These are phyloP conservation scores for Pseudocercospora fuligena DNA, from an alignment of 2,329 filamentous ascomycete species.

Conservation along the genomic window DNA sequence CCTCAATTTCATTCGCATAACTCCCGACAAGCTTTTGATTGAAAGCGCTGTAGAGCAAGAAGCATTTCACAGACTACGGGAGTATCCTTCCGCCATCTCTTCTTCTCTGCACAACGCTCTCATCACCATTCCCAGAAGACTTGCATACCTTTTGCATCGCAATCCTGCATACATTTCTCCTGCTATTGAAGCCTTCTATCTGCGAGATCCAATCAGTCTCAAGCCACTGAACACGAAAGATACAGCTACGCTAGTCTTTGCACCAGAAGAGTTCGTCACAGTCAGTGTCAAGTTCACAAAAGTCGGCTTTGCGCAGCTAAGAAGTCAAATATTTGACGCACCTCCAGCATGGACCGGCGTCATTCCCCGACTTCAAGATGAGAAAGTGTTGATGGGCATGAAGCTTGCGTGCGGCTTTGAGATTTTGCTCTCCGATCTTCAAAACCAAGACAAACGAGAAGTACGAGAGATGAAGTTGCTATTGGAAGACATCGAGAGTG, in stretches of 20 bases:
- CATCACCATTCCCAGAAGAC: constrained; percentile 76
- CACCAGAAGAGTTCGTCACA: constrained; percentile 77
- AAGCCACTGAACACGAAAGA: constrained; percentile 67
- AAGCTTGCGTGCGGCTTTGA: constrained; percentile 91
- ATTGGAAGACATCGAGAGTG: constrained; percentile 74
- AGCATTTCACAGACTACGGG: constrained; percentile 84
- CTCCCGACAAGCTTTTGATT: constrained; percentile 66
- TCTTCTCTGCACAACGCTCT: constrained; percentile 77
- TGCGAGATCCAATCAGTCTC: constrained; percentile 79
- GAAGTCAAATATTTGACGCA: constrained; percentile 77
- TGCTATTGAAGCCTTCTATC: constrained; percentile 88
- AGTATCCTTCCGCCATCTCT: constrained; percentile 77
- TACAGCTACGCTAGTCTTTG: constrained; percentile 64
- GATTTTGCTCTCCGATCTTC: constrained; percentile 73
- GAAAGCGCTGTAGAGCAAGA: constrained; percentile 80
- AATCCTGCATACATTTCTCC: constrained; percentile 78
- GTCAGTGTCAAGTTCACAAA: constrained; percentile 83
- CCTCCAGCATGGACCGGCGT: constrained; percentile 62
- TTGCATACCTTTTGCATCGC: constrained; percentile 78
- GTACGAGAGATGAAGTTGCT: constrained; percentile 78
- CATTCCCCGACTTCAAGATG: constrained; percentile 43
- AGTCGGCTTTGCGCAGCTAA: constrained; percentile 87
- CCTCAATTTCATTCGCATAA: constrained; percentile 61
- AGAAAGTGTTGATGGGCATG: constrained; percentile 73
- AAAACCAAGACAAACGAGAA: constrained; percentile 69